Conservation (phyloP, 1,284 basidiomycete species). For the Ustilago curta region DNA sequence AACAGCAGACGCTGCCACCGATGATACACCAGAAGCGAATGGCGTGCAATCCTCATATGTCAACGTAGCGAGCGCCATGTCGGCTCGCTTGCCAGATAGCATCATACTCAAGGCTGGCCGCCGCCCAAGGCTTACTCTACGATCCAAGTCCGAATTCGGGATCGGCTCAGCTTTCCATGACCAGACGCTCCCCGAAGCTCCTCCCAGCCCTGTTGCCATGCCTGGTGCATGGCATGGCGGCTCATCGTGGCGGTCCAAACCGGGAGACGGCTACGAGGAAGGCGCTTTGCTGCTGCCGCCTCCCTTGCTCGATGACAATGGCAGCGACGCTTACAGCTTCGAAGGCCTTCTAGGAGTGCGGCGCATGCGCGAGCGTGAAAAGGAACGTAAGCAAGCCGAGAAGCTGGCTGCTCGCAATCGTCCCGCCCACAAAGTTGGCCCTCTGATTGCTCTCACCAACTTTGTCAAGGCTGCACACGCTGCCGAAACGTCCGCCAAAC, state of each 20-base stretch:
- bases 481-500: constrained; percentile 48
- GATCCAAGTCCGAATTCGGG: constrained; percentile 45
- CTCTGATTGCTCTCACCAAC: constrained; percentile 62
- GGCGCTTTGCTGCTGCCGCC: constrained; percentile 64
- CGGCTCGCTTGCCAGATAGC: constrained; percentile 13
- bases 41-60: not conserved
- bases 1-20: not conserved
- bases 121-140: constrained; percentile 14
- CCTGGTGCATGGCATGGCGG: constrained; percentile 64
- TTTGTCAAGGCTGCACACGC: constrained; percentile 67
- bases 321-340: constrained; percentile 52
- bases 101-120: constrained; percentile 39
- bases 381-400: constrained; percentile 55
- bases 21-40: not conserved
- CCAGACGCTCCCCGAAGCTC: constrained; percentile 49
- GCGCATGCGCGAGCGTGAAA: constrained; percentile 61
- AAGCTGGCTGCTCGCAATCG: constrained; percentile 59
- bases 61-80: not conserved
- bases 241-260: constrained; percentile 43
- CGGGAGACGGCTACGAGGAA: constrained; percentile 55
- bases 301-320: constrained; percentile 62
- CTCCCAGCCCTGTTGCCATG: constrained; percentile 65
- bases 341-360: constrained; percentile 62
- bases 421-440: constrained; percentile 63
- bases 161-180: constrained; percentile 45